phyloP scores from a whole-genome alignment of 345 rosid genomes.

The Camelina sativa region DNA sequence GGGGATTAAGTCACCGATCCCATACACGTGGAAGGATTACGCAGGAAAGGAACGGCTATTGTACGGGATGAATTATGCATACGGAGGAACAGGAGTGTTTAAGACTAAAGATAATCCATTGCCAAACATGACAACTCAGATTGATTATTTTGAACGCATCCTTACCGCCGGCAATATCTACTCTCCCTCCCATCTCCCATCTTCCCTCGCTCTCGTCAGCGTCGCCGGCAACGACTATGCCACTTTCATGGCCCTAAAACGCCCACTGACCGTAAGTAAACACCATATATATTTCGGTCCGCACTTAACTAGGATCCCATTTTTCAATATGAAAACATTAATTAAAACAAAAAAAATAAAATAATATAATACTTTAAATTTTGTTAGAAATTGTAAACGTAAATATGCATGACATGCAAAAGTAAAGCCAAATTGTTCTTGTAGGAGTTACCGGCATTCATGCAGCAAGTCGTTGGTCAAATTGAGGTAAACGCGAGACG shows the following conservation, averaged over 20 bases:
- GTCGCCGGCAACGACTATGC: slow-evolving; percentile 80
- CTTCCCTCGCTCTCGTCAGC: slow-evolving; percentile 63
- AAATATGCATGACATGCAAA: neutral
- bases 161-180: slow-evolving; percentile 48
- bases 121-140: slow-evolving; percentile 84
- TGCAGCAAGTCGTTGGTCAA: slow-evolving; percentile 59
- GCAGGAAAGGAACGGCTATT: slow-evolving; percentile 40
- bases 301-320: no score
- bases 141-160: slow-evolving; percentile 54
- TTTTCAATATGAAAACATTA: neutral
- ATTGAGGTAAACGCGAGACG: slow-evolving; percentile 51
- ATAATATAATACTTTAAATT: no score
- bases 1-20: slow-evolving; percentile 69
- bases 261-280: slow-evolving; percentile 51
- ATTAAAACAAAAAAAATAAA: no score
- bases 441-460: slow-evolving; percentile 58
- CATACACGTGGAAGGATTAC: slow-evolving; percentile 56
- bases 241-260: slow-evolving; percentile 48
- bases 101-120: slow-evolving; percentile 42
- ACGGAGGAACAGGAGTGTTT: slow-evolving; percentile 86
- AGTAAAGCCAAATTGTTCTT: slow-evolving; percentile 17
- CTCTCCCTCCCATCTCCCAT: slow-evolving; percentile 41
- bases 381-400: no score
- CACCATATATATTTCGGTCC: neutral
- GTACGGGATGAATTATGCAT: slow-evolving; percentile 79